Base-by-base conservation (phyloP, 352 stramenopile species). In the Hyaloperonospora brassicae region DNA sequence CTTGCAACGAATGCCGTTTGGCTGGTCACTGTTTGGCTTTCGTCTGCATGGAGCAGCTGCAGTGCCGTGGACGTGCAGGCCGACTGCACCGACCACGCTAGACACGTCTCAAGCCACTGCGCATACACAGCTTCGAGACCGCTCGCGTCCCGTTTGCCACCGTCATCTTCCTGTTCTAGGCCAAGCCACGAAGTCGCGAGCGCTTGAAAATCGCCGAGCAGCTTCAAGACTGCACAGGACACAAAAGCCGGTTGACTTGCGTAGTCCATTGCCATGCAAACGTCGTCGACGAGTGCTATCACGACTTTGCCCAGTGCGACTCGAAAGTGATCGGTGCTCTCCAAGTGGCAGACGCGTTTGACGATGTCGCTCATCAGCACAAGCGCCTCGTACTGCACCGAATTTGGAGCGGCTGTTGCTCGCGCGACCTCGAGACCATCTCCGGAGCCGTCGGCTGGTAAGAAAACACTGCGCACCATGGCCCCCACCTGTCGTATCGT, bases 161-260 rank as follows among this genome's bases (percentile, higher is more conserved):
- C n/a, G 41, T 11, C 49, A 1, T 51, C 12, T 21, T 11, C 31
- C 17, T 59, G 38, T 23, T 11, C 35, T 13, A 59, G 38, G 10
- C 47, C 14, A 44, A 47, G 52, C 55, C 47, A 63, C 14, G 11
- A 52, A 13, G 42, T 23, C 5, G 66, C 17, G 1, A 83, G 42
- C 5, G 48, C 17, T 1, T 66, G 59, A n/a, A 70, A 76, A 40
- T 64, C 52, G 17, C 56, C 52, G 2, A 83, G 10, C 39, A 85
- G 50, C 12, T 51, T 39, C 0, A 84, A 46, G 24, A 76, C 58
- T 14, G 59, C 67, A 38, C 62, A 76, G n/a, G 70, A 62, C 9
- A 89, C 48, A 55, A 69, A 86, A 39, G 72, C 68, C 12, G 76
- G 62, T 31, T 70, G 60, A n/a, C 38, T 56, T 0, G 4, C 30